A percentile compares a stretch with the other conserved stretches of the same genome.
phyloP scores from a whole-genome alignment of 352 stramenopile genomes.

The Plasmopara muralis region DNA sequence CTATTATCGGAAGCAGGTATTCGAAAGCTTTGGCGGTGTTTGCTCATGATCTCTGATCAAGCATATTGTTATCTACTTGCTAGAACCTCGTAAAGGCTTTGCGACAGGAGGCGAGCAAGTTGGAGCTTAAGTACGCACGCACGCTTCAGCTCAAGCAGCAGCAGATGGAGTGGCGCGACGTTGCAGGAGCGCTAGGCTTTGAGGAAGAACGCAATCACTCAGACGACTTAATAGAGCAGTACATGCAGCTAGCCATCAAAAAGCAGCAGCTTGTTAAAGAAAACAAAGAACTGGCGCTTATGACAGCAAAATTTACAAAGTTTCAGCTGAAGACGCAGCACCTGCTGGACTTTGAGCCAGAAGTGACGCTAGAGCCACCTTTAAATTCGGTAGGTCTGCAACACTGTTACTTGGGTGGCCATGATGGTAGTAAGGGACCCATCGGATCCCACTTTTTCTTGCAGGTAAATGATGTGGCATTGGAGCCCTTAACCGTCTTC shows the following conservation, averaged over 20 bases:
- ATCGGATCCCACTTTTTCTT: not conserved
- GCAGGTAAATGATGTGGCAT: conserved; percentile 12
- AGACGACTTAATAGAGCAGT: conserved; percentile 30
- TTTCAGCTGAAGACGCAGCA: conserved; percentile 36
- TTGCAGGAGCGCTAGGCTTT: conserved; percentile 5
- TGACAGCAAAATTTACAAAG: conserved; percentile 33
- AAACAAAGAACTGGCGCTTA: conserved; percentile 41
- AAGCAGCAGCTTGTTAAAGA: conserved; percentile 46
- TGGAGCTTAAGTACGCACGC: conserved; percentile 33
- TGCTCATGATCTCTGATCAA: no score
- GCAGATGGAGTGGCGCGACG: conserved; percentile 15
- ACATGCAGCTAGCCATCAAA: conserved; percentile 40
- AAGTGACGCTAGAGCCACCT: conserved; percentile 13
- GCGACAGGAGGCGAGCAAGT: conserved; percentile 24
- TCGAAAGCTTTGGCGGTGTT: not conserved
- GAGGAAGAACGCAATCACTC: conserved; percentile 12
- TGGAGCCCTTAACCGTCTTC: conserved; percentile 24
- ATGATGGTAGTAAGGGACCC: not conserved
- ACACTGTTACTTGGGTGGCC: not conserved
- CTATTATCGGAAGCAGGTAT: conserved; percentile 37
- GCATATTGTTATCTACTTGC: not conserved
- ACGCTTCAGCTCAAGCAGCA: conserved; percentile 18
- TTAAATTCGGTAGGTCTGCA: conserved; percentile 9
- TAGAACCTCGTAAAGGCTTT: conserved; percentile 35
- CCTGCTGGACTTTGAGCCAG: conserved; percentile 26